These are phyloP conservation scores for Pseudogymnoascus pannorum DNA, from an alignment of 2,329 filamentous ascomycete species.

Conservation along the genomic window DNA sequence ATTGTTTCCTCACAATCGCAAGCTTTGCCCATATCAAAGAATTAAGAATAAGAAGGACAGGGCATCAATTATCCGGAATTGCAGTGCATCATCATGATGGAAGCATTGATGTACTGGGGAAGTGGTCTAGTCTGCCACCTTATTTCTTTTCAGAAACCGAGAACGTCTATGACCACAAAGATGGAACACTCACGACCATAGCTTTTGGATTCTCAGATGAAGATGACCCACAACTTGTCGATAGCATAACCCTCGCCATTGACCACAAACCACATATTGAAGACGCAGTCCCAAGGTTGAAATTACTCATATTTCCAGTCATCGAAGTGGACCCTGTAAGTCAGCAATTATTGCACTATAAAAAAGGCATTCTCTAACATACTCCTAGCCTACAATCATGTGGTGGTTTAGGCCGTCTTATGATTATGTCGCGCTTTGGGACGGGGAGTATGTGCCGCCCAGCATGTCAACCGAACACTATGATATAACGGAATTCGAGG, in stretches of 20 bases:
- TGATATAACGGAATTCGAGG: neutral
- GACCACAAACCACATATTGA: neutral
- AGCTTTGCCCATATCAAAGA: neutral
- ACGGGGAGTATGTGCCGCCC: neutral
- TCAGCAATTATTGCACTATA: neutral
- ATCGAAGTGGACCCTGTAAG: neutral
- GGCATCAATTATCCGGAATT: neutral
- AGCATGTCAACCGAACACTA: neutral
- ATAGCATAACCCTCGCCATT: neutral
- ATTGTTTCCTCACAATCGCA: neutral
- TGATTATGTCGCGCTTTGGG: neutral
- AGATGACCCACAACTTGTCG: neutral
- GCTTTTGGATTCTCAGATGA: neutral
- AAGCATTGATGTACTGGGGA: neutral
- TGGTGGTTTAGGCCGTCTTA: neutral
- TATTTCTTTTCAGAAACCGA: neutral
- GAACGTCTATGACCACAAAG: neutral
- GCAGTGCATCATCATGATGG: slow-evolving; percentile 5
- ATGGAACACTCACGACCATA: slow-evolving; percentile 8
- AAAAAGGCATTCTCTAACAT: neutral
- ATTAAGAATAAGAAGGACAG: neutral
- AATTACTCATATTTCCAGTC: neutral
- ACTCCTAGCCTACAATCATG: neutral
- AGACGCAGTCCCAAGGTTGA: neutral
- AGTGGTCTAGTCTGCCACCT: neutral